Evolutionary conservation across 2,329 filamentous ascomycete genomes (phyloP).

Genomic region (Graphilbum ipis-grandicollis): DNA sequence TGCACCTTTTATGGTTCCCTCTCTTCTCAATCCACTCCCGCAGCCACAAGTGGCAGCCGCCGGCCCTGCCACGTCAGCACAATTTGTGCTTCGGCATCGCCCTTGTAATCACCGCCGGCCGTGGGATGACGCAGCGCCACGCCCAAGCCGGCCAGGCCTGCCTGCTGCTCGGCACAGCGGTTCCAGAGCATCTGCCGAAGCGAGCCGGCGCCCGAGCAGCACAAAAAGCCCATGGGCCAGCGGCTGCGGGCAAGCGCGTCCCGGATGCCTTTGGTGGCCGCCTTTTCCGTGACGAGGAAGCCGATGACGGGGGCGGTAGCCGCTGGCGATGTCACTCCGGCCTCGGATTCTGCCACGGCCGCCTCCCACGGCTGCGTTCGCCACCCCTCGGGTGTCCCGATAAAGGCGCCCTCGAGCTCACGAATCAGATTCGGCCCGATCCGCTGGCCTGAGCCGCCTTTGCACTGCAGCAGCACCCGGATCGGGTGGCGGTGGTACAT

Average conservation of each 20-base stretch:
- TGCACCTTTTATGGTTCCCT: not conserved
- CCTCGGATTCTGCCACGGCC: not conserved
- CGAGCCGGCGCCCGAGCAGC: constrained; percentile 37
- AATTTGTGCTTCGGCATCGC: constrained; percentile 19
- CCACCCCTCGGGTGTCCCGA: constrained; percentile 58
- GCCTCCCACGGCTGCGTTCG: constrained; percentile 13
- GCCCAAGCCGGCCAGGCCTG: constrained; percentile 44
- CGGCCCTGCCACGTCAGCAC: constrained; percentile 34
- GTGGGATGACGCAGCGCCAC: constrained; percentile 22
- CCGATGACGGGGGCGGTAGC: constrained; percentile 37
- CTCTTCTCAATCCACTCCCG: not conserved
- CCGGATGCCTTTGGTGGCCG: constrained; percentile 63
- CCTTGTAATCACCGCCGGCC: not conserved
- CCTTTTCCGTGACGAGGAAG: constrained; percentile 48
- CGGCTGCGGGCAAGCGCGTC: constrained; percentile 50
- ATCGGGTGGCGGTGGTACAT: constrained; percentile 15
- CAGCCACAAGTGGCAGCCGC: constrained; percentile 11
- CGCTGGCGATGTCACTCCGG: not conserved
- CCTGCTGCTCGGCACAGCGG: constrained; percentile 38
- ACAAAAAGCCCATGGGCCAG: constrained; percentile 56
- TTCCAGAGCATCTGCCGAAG: constrained; percentile 63
- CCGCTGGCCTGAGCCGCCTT: constrained; percentile 31
- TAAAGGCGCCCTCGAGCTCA: constrained; percentile 68
- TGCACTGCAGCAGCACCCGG: constrained; percentile 49
- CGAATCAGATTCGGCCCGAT: constrained; percentile 43